Base-by-base conservation (phyloP, 129 eudicot species). In the Flaveria robusta region DNA sequence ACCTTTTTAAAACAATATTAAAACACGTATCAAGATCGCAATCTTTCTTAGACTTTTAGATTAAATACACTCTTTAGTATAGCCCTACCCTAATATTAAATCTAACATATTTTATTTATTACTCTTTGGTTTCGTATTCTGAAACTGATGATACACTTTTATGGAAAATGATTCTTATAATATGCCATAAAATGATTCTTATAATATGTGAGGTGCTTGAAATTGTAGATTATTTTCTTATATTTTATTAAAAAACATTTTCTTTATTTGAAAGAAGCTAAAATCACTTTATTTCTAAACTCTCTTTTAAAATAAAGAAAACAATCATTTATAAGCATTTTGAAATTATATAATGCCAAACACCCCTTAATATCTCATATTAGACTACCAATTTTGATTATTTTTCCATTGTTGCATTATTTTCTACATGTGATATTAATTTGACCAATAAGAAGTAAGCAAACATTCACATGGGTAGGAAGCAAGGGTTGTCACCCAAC, bases 401-500 rank as follows among this genome's bases (percentile, higher is more conserved):
- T 8, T 41, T 24, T 55, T 54, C 12, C 41, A 59, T 65, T 43
- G 55, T 41, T 60, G 55, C 70, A 47, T 64, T 51, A 51, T 79
- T 72, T 71, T 79, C 66, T 64, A 72, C 83, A 73, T 80, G 79
- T 73, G 83, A 80, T 74, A 73, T 74, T 18, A 66, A 31, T 52
- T 55, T 69, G 16, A 74, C 79, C 83, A 80, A 80, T 80, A 65
- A 74, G 79, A 80, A 80, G 69, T 43, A 65, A 66, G 63, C 52
- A 73, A 73, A 66, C 83, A 80, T 73, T 73, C 83, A 80, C 83
- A 80, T 80, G 83, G 83, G 75, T 66, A 66, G 69, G 74, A 80
- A 73, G 70, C 75, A 80, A 74, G 79, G 68, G 75, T 23, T 80
- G 83, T 80, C 79, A 80, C 79, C 83, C 83, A 80, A 80, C 83